A percentile compares a stretch with the other conserved stretches of the same genome.
phyloP scores from a whole-genome alignment of 192 early-diverging fungal genomes.

The Coemansia sp. region DNA sequence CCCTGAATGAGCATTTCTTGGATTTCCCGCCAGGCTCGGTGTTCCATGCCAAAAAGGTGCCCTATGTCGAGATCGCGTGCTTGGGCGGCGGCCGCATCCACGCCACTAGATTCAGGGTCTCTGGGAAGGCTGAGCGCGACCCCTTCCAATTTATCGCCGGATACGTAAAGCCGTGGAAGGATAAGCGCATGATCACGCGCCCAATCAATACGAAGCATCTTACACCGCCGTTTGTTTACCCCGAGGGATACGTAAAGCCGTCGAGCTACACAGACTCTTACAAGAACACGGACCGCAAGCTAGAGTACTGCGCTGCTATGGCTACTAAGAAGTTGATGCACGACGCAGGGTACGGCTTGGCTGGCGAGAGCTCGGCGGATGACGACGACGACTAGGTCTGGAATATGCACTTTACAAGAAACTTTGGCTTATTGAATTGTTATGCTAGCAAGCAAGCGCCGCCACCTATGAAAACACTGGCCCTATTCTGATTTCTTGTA shows the following conservation, averaged over 20 bases:
- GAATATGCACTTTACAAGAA: neutral
- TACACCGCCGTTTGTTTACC: slow-evolving; percentile 27
- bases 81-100: slow-evolving; percentile 37
- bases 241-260: slow-evolving; percentile 14
- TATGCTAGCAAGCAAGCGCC: neutral
- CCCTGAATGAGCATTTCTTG: slow-evolving; percentile 11
- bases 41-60: slow-evolving; percentile 13
- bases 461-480: neutral
- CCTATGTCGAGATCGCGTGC: slow-evolving; percentile 33
- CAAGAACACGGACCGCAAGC: neutral
- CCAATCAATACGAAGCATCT: slow-evolving; percentile 6
- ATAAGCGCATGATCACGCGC: slow-evolving; percentile 9
- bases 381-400: neutral
- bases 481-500: neutral
- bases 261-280: neutral
- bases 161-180: slow-evolving; percentile 25
- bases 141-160: slow-evolving; percentile 32
- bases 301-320: neutral
- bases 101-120: slow-evolving; percentile 23
- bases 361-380: neutral
- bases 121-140: slow-evolving; percentile 25
- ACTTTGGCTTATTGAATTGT: neutral
- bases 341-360: neutral
- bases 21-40: slow-evolving; percentile 20
- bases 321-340: neutral